Conservation (phyloP, 75 land plant genomes). For the Selaginella moellendorffii region DNA sequence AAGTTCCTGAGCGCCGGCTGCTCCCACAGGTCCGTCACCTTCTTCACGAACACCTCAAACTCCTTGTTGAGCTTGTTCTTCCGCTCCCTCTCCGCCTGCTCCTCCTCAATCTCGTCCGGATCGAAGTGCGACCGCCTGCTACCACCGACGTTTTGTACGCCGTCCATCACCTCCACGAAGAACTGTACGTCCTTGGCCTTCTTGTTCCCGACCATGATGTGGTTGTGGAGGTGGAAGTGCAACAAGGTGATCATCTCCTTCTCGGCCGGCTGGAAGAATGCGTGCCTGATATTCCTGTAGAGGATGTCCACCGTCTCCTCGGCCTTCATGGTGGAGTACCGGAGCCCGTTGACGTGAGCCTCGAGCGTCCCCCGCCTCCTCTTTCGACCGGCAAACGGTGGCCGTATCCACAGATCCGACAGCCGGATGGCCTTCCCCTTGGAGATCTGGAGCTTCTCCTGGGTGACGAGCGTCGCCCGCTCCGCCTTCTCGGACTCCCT, state of each 20-base stretch:
- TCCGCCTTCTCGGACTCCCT: constrained; percentile 94
- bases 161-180: constrained; percentile 62
- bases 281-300: constrained; percentile 86
- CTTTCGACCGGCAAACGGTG: constrained; percentile 59
- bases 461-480: constrained; percentile 84
- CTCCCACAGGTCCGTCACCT: constrained; percentile 68
- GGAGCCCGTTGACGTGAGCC: constrained; percentile 68
- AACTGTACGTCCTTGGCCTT: constrained; percentile 87
- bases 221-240: constrained; percentile 83
- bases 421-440: constrained; percentile 59
- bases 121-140: constrained; percentile 65
- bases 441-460: constrained; percentile 65
- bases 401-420: constrained; percentile 78
- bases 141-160: constrained; percentile 76
- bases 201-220: constrained; percentile 94
- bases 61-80: constrained; percentile 77
- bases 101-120: constrained; percentile 92
- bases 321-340: constrained; percentile 58
- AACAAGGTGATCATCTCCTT: constrained; percentile 86
- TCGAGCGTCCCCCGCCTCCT: constrained; percentile 65
- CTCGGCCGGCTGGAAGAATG: constrained; percentile 93
- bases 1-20: constrained; percentile 50
- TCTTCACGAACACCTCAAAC: constrained; percentile 69
- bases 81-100: constrained; percentile 78
- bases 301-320: constrained; percentile 76